Evolutionary conservation across 2,329 filamentous ascomycete genomes (phyloP).

Genomic region (Emergomyces orientalis): DNA sequence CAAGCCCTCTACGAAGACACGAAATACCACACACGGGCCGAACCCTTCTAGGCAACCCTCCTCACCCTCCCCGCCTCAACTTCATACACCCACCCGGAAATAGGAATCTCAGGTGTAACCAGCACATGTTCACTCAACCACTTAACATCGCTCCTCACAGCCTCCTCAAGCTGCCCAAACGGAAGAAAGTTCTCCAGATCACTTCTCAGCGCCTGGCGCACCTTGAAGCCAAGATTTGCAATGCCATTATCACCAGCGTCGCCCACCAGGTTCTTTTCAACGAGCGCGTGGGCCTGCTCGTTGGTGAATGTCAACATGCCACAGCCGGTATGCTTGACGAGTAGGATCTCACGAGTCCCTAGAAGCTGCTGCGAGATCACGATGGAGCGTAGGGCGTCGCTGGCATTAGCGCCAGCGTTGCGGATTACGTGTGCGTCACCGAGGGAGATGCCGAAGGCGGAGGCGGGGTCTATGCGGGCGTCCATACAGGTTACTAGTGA

Average conservation of each 20-base stretch:
- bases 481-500: slow-evolving; percentile 71
- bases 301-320: slow-evolving; percentile 64
- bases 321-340: slow-evolving; percentile 66
- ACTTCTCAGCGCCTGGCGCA: slow-evolving; percentile 34
- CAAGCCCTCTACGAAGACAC: too few relatives aligned
- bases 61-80: slow-evolving; percentile 60
- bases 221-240: slow-evolving; percentile 47
- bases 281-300: slow-evolving; percentile 44
- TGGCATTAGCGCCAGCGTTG: slow-evolving; percentile 59
- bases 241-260: not conserved
- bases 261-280: slow-evolving; percentile 36
- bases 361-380: slow-evolving; percentile 72
- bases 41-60: slow-evolving; percentile 34
- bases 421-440: slow-evolving; percentile 73
- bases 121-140: slow-evolving; percentile 49
- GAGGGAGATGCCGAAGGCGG: slow-evolving; percentile 59
- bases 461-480: slow-evolving; percentile 57
- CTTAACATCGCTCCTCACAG: slow-evolving; percentile 56
- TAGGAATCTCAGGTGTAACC: slow-evolving; percentile 51
- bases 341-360: slow-evolving; percentile 62
- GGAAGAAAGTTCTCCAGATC: slow-evolving; percentile 52
- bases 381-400: slow-evolving; percentile 63
- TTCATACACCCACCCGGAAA: slow-evolving; percentile 70
- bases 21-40: not conserved
- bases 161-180: slow-evolving; percentile 54